Percentiles rank a stretch among this genome's conserved stretches.
Evolutionary conservation across 2,329 filamentous ascomycete species (phyloP).

Genomic region (Diaporthe destruens): DNA sequence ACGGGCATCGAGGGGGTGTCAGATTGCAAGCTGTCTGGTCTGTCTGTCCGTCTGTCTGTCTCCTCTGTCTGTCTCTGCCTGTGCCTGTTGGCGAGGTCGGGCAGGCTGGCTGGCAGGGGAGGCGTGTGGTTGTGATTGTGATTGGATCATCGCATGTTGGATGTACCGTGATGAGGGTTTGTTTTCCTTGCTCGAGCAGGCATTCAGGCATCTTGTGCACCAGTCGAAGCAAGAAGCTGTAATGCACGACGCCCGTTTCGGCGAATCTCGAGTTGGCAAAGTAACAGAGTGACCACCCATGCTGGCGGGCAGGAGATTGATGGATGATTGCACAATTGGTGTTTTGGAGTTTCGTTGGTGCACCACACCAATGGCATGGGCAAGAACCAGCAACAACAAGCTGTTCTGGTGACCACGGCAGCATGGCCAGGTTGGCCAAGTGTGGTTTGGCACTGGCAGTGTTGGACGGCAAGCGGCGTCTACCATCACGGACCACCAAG

Average conservation of each 20-base stretch:
- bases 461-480: constrained; percentile 29
- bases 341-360: neutral
- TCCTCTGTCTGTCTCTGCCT: neutral
- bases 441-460: constrained; percentile 9
- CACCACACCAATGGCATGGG: neutral
- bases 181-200: constrained; percentile 6
- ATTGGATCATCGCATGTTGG: neutral
- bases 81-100: constrained; percentile 13
- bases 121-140: no score
- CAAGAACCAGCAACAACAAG: neutral
- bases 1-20: constrained; percentile 23
- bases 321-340: neutral
- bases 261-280: neutral
- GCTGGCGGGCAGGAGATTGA: neutral
- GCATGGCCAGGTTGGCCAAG: neutral
- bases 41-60: neutral
- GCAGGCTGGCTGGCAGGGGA: neutral
- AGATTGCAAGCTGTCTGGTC: constrained; percentile 13
- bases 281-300: neutral
- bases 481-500: constrained; percentile 7
- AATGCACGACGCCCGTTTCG: constrained; percentile 28
- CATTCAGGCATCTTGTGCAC: constrained; percentile 12
- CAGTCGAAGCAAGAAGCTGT: neutral
- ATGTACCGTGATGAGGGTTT: neutral
- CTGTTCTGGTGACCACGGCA: no score